A percentile compares a stretch with the other conserved stretches of the same genome.
Conservation (phyloP, 2,329 filamentous ascomycete species). For the Peltaster fructicola region DNA sequence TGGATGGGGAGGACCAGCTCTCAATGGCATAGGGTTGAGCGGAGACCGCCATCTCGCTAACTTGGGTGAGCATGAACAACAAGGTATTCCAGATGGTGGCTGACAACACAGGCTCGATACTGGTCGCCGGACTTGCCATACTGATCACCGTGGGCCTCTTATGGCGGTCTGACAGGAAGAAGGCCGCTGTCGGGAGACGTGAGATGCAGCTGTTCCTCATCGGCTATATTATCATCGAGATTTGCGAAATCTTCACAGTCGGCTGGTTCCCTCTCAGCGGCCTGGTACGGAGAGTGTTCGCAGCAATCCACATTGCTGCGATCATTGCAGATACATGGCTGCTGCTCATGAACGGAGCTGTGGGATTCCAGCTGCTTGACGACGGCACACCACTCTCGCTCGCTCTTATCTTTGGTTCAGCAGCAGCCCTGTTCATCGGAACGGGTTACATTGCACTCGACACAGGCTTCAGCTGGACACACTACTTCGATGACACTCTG, state of each 20-base stretch:
- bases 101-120: slow-evolving; percentile 57
- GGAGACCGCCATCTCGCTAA: slow-evolving; percentile 56
- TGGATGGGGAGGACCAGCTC: slow-evolving; percentile 52
- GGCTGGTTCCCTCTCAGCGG: slow-evolving; percentile 66
- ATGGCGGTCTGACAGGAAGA: slow-evolving; percentile 70
- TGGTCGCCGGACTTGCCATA: slow-evolving; percentile 66
- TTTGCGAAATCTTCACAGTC: slow-evolving; percentile 94
- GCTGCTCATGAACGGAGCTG: slow-evolving; percentile 74
- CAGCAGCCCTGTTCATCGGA: slow-evolving; percentile 58
- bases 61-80: slow-evolving; percentile 43
- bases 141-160: slow-evolving; percentile 48
- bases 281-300: slow-evolving; percentile 62
- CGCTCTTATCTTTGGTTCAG: slow-evolving; percentile 55
- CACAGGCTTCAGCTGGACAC: slow-evolving; percentile 74
- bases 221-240: slow-evolving; percentile 69
- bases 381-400: slow-evolving; percentile 80
- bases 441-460: slow-evolving; percentile 93
- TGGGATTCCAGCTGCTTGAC: slow-evolving; percentile 85
- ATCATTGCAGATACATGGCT: slow-evolving; percentile 83
- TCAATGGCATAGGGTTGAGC: slow-evolving; percentile 58
- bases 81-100: slow-evolving; percentile 5
- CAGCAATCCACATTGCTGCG: slow-evolving; percentile 73
- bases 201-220: slow-evolving; percentile 93
- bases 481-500: slow-evolving; percentile 45
- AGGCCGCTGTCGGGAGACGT: slow-evolving; percentile 74